Conservation (phyloP, 2,329 filamentous ascomycete species). For the Botryotinia calthae region DNA sequence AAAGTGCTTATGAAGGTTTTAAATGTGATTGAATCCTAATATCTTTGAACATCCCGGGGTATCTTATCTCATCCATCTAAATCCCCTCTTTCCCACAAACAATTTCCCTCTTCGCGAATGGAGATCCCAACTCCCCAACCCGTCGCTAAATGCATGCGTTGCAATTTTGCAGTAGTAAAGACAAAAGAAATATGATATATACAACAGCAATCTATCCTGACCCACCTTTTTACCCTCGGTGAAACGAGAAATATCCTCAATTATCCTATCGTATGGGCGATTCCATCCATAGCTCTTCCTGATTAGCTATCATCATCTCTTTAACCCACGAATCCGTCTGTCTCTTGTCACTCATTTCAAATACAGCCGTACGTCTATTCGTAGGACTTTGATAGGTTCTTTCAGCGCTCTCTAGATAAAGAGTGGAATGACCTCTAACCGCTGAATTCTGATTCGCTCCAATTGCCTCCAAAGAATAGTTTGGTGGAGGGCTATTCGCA, state of each 20-base stretch:
- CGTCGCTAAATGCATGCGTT: background rate
- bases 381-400: background rate
- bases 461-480: background rate
- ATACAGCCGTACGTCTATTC: background rate
- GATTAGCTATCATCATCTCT: background rate
- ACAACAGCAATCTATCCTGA: background rate
- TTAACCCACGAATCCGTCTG: slow-evolving; percentile 4
- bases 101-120: background rate
- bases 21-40: background rate
- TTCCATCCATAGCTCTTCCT: slow-evolving; percentile 4
- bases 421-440: background rate
- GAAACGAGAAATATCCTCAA: background rate
- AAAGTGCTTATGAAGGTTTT: background rate
- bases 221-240: background rate
- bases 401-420: background rate
- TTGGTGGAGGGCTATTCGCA: background rate
- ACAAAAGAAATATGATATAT: background rate
- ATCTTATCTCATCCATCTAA: background rate
- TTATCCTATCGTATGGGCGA: background rate
- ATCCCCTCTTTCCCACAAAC: background rate
- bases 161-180: background rate
- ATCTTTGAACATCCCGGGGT: background rate
- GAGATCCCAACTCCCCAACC: background rate
- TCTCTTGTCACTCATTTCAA: slow-evolving; percentile 1
- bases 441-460: background rate